Base-by-base conservation (phyloP, 2,329 filamentous ascomycete species). In the Alternaria panax region DNA sequence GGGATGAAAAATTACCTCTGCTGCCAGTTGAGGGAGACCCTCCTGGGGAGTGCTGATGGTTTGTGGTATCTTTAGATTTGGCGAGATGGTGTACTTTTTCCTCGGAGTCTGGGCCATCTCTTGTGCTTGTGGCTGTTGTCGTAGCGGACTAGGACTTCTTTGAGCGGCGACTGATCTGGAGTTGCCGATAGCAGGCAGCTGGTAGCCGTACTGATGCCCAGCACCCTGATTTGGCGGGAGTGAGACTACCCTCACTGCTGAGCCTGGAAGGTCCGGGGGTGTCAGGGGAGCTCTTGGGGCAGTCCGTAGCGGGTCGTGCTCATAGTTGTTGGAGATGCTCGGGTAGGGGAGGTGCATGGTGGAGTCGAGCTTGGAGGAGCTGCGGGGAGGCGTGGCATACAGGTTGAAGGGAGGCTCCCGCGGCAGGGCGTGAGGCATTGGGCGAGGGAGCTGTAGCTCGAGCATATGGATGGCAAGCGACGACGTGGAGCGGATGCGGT, bases 401-500 rank as follows among this genome's bases (percentile, higher is more conserved):
- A 73, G 68, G 68, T 75, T 70, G 68, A 74, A 68, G 57, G 75
- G 62, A 66, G 65, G 71, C 63, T 76, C 74, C 67, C 73, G 68
- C 36, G 73, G 68, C 54, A 78, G 62, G 64, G 75, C 75, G 75
- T 78, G 75, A 72, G 76, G 75, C 77, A 78, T 79, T 72, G 76
- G 74, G 42, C 70, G 70, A 28, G 75, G 76, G 32, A 77, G 74
- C 66, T 79, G 75, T 76, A 79, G 72, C 71, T 78, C 75, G 68
- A 78, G 75, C 76, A 79, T 79, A 64, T 65, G 70, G 71, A 64
- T 68, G 75, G 62, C 54, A 53, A 45, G 45, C 43, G 51, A 27
- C 40, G 28, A 63, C 2, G 32, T 47, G 55, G 43, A 42, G 46
- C 43, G 20, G 48, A 57, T 22, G 50, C 50, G 60, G 48, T 36